Percentiles rank a stretch among this genome's conserved stretches.
These are phyloP conservation scores for Cryptococcus sp. DNA, from an alignment of 1,284 basidiomycete species.

Conservation along the genomic window DNA sequence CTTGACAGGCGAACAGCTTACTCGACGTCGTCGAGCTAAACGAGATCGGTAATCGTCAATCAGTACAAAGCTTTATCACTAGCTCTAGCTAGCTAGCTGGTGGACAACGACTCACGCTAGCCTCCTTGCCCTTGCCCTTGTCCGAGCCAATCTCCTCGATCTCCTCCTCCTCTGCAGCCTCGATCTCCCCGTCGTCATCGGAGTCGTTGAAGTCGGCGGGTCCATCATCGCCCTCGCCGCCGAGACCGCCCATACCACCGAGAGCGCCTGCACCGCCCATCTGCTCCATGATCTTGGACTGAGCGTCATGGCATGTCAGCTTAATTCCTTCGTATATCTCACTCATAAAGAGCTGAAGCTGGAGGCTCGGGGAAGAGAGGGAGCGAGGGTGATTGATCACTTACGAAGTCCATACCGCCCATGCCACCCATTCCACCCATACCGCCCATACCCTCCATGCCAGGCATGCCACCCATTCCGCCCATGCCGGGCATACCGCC, in stretches of 20 bases:
- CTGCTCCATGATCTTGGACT: conserved; percentile 52
- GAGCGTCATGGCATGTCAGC: not conserved
- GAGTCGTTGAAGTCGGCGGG: conserved; percentile 33
- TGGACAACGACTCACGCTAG: conserved; percentile 25
- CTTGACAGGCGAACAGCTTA: conserved; percentile 17
- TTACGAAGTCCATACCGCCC: conserved; percentile 56
- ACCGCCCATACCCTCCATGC: conserved; percentile 57
- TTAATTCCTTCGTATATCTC: no score
- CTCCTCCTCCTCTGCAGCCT: conserved; percentile 57
- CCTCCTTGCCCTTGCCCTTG: conserved; percentile 29
- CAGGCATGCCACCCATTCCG: conserved; percentile 49
- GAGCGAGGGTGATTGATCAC: not conserved
- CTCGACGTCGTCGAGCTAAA: conserved; percentile 42
- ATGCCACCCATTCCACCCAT: conserved; percentile 48
- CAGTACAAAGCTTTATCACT: not conserved
- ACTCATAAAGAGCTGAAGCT: not conserved
- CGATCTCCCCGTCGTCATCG: conserved; percentile 42
- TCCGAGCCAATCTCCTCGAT: conserved; percentile 63
- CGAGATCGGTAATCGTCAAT: not conserved
- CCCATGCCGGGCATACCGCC: conserved; percentile 56
- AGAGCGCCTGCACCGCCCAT: conserved; percentile 46
- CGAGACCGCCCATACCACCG: conserved; percentile 50
- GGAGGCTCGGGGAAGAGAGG: not conserved
- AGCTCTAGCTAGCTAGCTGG: not conserved
- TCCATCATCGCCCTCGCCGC: conserved; percentile 55